Base-by-base conservation (phyloP, 2,329 filamentous ascomycete genomes). In the Blastomyces emzantsi region DNA sequence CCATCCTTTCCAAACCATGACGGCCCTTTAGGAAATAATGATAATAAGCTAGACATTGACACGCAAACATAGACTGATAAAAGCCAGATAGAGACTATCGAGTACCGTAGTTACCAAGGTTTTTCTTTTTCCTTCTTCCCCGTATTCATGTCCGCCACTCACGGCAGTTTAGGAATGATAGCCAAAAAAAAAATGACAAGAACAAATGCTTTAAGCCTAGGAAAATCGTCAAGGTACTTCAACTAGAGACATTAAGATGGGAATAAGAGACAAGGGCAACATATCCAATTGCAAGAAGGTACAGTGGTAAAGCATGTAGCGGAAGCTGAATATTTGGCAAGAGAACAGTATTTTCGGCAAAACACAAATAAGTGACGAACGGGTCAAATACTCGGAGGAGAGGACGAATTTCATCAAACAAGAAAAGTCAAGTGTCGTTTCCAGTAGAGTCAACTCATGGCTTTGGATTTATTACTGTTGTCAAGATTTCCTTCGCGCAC, bases 201-300 rank as follows among this genome's bases (percentile, higher is more conserved):
- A 28, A 28, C 4, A 52, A 7, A 41, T 39, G 19, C 30, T 57
- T 57, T 9, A 39, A n/a, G 15, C n/a, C 25, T 39, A 57, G 33
- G n/a, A 39, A 57, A 57, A 33, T 57, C 55, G 55, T 57, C n/a
- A 25, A 22, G 19, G 55, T 57, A 39, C 33, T 57, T 57, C 19
- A 57, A 41, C 30, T 39, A 17, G 36, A 57, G 33, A 36, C 55
- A 57, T 41, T 41, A 25, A 41, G 15, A 33, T 17, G 9, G 36
- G 11, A 57, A 57, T 8, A 57, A 7, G 36, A n/a, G 15, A 28
- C 13, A 41, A 43, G 13, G 41, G 17, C 41, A 9, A 55, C 55
- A 57, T 57, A 57, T 25, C 55, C 55, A 57, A 28, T 57, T 57
- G 5, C 8, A 41, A 39, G n/a, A 28, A 41, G 55, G 25, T 57